Base-by-base conservation (phyloP, 352 stramenopile genomes). In the Peronospora destructor region DNA sequence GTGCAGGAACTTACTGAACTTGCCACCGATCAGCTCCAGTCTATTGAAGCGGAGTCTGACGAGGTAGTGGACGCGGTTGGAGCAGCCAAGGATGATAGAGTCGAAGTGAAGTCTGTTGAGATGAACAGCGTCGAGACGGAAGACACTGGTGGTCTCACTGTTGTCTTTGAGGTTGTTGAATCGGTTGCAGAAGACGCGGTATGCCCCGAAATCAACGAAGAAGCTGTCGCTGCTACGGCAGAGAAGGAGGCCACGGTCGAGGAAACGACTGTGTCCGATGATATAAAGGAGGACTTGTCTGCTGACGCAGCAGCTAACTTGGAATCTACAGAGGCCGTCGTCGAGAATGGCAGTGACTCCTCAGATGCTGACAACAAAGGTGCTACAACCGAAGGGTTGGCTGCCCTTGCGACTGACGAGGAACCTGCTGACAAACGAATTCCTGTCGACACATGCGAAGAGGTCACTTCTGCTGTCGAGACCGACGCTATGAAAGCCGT, bases 401-500 rank as follows among this genome's bases (percentile, higher is more conserved):
- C 11, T 16, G 48, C 56, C 8, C 23, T 35, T 42, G 45, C 4
- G 7, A 25, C 33, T 4, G 21, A 42, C 8, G 19, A 33, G 21
- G 11, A 40, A 28, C 41, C 35, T 34, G 14, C 25, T 6, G 25
- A 11, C 2, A 48, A 66, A 11, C 40, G 16, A 14, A 39, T 17
- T 23, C 17, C 29, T 49, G 51, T 48, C 14, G 44, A 26, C 23
- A 26, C 4, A 26, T 26, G 23, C 23, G 23, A 44, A 13, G 13
- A 25, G 26, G 19, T 16, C 4, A 12, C 34, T 23, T 5, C 17
- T 17, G 35, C 0, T 40, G 37, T 44, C 16, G 21, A 28, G 11
- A 17, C 19, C 17, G 25, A 47, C 8, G 10, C 7, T 11, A 26
- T 14, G 25, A 26, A 41, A 9, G 16, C 4, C 42, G 7, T n/a